Evolutionary conservation across 306 rosid species (phyloP), one percentile per base, ranked within the genome.

Genomic region (Castanopsis chinensis): DNA sequence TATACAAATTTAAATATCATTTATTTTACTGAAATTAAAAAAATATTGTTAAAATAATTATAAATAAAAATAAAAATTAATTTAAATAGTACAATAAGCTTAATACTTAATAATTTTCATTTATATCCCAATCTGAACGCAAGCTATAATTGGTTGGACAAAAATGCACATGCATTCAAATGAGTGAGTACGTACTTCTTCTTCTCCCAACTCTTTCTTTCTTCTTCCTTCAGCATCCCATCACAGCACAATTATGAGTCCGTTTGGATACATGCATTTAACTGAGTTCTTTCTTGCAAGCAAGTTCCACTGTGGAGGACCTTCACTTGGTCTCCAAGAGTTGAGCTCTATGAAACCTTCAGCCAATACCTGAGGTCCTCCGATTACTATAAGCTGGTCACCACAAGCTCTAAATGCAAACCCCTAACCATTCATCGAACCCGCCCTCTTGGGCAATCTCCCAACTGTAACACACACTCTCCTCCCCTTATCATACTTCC

Each of bases 211-310:
- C 70, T 56, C 80, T 73, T 43, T 43, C 13, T 43, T 43, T 43
- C 13, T 43, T 35, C 2, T 35, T 35, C 41, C 13, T 43, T 92
- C 89, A 94, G 89, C 98, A 94, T 68, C 98, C 98, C 98, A 94
- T 94, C 82, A 94, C 98, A 60, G 97, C 98, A 77, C 98, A 94
- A 81, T 94, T 94, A 89, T 92, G n/a, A n/a, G n/a, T n/a, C n/a
- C n/a, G n/a, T n/a, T n/a, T n/a, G n/a, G n/a, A n/a, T n/a, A n/a
- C n/a, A n/a, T n/a, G n/a, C n/a, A n/a, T n/a, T 85, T 89, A 57
- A 90, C 87, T 0, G 90, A 91, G 15, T 79, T 87, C 85, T 92
- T 92, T 82, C 97, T 80, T 13, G 87, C 97, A 30, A 94, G 97
- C 54, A 94, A 78, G 69, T 83, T 75, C 98, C 98, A 94, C 25